Evolutionary conservation across 768 basidiomycete genomes (phyloP).

Genomic region (Pleurotus tuber-regium): DNA sequence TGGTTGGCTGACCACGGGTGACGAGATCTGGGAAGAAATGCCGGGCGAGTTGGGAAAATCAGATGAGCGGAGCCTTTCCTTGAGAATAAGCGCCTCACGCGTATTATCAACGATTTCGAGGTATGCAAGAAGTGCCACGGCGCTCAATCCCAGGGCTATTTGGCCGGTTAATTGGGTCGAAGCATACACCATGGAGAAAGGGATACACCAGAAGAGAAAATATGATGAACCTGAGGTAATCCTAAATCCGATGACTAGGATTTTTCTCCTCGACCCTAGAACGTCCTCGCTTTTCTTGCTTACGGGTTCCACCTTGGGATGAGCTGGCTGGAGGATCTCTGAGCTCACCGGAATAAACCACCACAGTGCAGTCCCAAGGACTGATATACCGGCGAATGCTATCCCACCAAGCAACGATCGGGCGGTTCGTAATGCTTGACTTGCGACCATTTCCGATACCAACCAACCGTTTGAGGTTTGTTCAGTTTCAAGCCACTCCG

Average conservation of each 20-base stretch:
- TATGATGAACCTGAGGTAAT: conserved; percentile 91
- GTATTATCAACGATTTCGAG: conserved; percentile 81
- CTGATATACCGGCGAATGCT: conserved; percentile 45
- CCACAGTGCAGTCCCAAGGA: conserved; percentile 67
- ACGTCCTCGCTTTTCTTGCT: background rate
- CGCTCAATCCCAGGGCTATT: conserved; percentile 62
- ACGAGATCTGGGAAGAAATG: conserved; percentile 24
- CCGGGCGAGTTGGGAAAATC: conserved; percentile 19
- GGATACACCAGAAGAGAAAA: conserved; percentile 73
- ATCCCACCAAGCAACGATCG: conserved; percentile 65
- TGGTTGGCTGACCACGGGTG: too few species aligned
- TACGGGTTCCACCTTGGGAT: background rate
- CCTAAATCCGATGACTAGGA: conserved; percentile 74
- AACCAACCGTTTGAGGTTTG: too few species aligned
- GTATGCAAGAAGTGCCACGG: conserved; percentile 68
- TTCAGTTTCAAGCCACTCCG: conserved; percentile 83
- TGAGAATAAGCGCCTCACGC: conserved; percentile 61
- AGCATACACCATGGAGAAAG: conserved; percentile 60
- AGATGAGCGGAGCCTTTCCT: conserved; percentile 46
- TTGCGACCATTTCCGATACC: conserved; percentile 35
- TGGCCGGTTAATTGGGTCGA: conserved; percentile 83
- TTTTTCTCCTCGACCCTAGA: conserved; percentile 30
- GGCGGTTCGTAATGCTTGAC: conserved; percentile 40
- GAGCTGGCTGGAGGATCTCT: conserved; percentile 40
- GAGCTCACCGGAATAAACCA: conserved; percentile 75